Conservation (phyloP, 768 basidiomycete genomes). For the Lanmaoa rubissima region DNA sequence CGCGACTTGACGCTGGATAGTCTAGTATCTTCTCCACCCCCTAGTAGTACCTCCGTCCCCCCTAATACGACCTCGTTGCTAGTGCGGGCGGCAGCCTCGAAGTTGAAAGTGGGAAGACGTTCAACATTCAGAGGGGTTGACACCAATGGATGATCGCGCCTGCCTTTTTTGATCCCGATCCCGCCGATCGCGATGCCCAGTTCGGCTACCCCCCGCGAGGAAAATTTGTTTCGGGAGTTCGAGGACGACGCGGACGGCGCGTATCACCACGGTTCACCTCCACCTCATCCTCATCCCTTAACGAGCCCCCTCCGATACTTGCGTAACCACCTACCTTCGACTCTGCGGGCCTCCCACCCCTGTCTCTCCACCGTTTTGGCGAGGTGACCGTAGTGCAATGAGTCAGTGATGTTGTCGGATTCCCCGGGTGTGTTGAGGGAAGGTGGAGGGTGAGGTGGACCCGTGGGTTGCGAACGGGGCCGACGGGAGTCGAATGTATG, state of each 20-base stretch:
- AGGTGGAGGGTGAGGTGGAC: slow-evolving; percentile 43
- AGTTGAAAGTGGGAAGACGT: too few relatives aligned
- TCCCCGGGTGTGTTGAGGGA: slow-evolving; percentile 43
- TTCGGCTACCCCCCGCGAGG: slow-evolving; percentile 36
- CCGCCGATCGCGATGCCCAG: background rate
- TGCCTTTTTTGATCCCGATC: background rate
- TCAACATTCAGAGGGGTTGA: too few relatives aligned
- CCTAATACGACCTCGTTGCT: too few relatives aligned
- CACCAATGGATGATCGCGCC: slow-evolving; percentile 27
- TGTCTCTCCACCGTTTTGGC: slow-evolving; percentile 44
- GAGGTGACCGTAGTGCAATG: slow-evolving; percentile 65
- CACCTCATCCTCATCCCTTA: too few relatives aligned
- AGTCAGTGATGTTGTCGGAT: slow-evolving; percentile 52
- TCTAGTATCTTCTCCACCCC: too few relatives aligned
- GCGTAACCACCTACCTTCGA: background rate
- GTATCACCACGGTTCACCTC: background rate
- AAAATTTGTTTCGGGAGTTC: slow-evolving; percentile 50
- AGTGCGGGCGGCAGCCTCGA: too few relatives aligned
- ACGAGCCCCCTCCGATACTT: too few relatives aligned
- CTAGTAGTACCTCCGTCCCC: too few relatives aligned
- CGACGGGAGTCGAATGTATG: background rate
- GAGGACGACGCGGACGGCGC: slow-evolving; percentile 41
- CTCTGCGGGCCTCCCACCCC: background rate
- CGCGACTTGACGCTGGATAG: too few relatives aligned
- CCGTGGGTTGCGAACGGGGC: too few relatives aligned